Percentiles rank a stretch among this genome's conserved stretches.
Conservation (phyloP, 2,329 filamentous ascomycete species). For the Fusarium temperatum region DNA sequence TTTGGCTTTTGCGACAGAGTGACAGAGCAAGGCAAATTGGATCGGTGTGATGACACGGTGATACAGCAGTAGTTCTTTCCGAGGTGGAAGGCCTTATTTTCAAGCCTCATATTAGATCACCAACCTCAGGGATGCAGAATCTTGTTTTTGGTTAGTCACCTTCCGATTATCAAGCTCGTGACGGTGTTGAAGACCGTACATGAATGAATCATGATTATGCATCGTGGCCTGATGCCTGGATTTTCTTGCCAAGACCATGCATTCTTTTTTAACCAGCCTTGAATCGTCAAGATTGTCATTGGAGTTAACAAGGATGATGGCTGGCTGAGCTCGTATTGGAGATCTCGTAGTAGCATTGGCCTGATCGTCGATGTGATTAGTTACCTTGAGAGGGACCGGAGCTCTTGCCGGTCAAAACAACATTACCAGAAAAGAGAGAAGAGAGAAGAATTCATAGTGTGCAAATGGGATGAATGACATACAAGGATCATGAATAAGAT, state of each 20-base stretch:
- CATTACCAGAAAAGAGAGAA: neutral
- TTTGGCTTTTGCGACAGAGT: neutral
- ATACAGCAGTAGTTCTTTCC: neutral
- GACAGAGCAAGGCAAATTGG: neutral
- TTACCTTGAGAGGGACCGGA: neutral
- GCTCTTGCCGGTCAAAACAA: neutral
- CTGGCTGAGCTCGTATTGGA: neutral
- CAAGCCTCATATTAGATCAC: neutral
- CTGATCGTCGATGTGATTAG: accelerated
- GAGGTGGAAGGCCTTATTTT: neutral
- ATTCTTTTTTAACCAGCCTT: accelerated
- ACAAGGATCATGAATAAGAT: neutral
- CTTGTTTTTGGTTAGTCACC: neutral
- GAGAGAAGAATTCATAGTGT: neutral
- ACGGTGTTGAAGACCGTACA: neutral
- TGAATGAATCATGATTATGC: neutral
- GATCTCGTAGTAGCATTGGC: neutral
- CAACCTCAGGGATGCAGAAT: neutral
- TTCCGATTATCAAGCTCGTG: neutral
- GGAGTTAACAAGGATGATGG: neutral
- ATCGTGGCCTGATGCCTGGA: neutral
- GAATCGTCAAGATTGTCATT: too few relatives aligned
- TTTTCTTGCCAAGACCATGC: neutral
- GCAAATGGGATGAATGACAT: neutral
- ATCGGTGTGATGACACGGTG: neutral